Conservation (phyloP, 768 basidiomycete species). For the Hirschioporus abietinus region DNA sequence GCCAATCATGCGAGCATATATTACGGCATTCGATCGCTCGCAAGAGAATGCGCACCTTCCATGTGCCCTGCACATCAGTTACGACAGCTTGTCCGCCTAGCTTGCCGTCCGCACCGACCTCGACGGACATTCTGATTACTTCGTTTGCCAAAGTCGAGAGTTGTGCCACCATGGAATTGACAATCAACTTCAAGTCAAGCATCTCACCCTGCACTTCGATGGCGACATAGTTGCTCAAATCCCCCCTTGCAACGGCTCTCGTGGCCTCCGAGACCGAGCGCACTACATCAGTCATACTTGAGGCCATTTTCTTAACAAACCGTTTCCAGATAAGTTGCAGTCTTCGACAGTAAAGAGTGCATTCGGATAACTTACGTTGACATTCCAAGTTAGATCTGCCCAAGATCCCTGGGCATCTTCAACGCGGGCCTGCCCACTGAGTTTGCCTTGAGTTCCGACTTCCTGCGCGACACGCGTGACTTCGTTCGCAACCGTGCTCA, state of each 20-base stretch:
- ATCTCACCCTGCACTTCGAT: slow-evolving; percentile 95
- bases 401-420: slow-evolving; percentile 92
- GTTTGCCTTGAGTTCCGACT: slow-evolving; percentile 85
- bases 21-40: slow-evolving; percentile 16
- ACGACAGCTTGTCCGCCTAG: slow-evolving; percentile 91
- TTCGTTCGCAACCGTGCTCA: slow-evolving; percentile 83
- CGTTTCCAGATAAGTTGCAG: too few species aligned
- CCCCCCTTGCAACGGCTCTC: slow-evolving; percentile 77
- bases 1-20: slow-evolving; percentile 17
- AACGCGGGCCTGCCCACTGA: slow-evolving; percentile 88
- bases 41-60: slow-evolving; percentile 57
- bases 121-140: slow-evolving; percentile 85
- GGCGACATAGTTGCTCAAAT: slow-evolving; percentile 77
- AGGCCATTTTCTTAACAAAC: slow-evolving; percentile 70
- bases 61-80: slow-evolving; percentile 87
- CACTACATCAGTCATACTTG: slow-evolving; percentile 79
- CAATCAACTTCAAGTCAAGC: slow-evolving; percentile 75
- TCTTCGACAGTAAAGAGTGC: not conserved
- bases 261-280: slow-evolving; percentile 88
- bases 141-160: slow-evolving; percentile 70
- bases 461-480: slow-evolving; percentile 79
- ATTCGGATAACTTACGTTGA: slow-evolving; percentile 58
- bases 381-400: slow-evolving; percentile 84
- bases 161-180: slow-evolving; percentile 74
- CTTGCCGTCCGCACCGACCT: slow-evolving; percentile 90